A percentile compares a stretch with the other conserved stretches of the same genome.
phyloP scores from a whole-genome alignment of 306 rosid species.

The Quercus parvula region DNA sequence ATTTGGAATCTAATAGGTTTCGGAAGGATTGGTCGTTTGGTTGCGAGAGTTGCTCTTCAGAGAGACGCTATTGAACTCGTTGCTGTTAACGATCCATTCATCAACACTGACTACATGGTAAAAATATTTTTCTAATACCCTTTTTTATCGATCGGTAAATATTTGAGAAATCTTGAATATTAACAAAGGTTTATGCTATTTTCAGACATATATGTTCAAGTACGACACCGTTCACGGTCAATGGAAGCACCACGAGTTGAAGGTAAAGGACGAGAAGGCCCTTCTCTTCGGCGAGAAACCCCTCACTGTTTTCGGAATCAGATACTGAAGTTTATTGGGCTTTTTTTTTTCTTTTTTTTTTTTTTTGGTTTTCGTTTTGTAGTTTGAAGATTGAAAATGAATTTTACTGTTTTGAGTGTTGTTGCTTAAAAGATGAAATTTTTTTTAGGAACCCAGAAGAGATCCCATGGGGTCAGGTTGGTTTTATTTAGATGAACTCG shows the following conservation, averaged over 20 bases:
- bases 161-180: background rate
- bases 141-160: background rate
- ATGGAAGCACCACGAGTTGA: slow-evolving; percentile 81
- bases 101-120: slow-evolving; percentile 90
- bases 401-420: background rate
- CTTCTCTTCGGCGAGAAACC: slow-evolving; percentile 85
- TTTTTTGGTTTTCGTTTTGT: too few species aligned
- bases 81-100: slow-evolving; percentile 90
- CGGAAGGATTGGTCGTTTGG: slow-evolving; percentile 97
- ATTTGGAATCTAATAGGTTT: slow-evolving; percentile 44
- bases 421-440: background rate
- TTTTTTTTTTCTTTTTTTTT: too few species aligned
- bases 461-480: slow-evolving; percentile 77
- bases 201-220: slow-evolving; percentile 90
- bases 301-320: slow-evolving; percentile 70
- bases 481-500: background rate
- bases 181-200: too few species aligned
- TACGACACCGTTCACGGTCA: slow-evolving; percentile 84
- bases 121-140: background rate
- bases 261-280: slow-evolving; percentile 83
- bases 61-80: slow-evolving; percentile 91
- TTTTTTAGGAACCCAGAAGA: slow-evolving; percentile 74
- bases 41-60: slow-evolving; percentile 90
- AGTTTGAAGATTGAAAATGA: too few species aligned
- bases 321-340: slow-evolving; percentile 30